Evolutionary conservation across 2,329 filamentous ascomycete genomes (phyloP).

Genomic region (Clonostachys byssicola): DNA sequence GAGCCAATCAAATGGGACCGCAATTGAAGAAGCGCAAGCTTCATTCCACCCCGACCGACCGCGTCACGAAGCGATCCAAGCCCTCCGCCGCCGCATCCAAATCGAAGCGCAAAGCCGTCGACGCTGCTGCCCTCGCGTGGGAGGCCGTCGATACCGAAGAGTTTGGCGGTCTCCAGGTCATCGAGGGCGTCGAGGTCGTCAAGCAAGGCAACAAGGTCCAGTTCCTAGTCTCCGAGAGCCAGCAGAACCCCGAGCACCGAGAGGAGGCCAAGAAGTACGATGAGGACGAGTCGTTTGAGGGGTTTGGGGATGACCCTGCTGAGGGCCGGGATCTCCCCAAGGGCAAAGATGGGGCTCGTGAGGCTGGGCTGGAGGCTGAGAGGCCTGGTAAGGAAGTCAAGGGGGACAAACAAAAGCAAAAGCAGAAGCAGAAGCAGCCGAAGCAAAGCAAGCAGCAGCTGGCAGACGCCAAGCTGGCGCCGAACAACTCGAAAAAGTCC

Average conservation of each 20-base stretch:
- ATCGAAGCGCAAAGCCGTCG: conserved; percentile 24
- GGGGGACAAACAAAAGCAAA: conserved; percentile 12
- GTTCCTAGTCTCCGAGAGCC: conserved; percentile 40
- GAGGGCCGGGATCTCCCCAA: conserved; percentile 22
- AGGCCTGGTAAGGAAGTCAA: conserved; percentile 15
- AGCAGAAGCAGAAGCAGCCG: conserved; percentile 13
- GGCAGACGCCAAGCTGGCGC: conserved; percentile 20
- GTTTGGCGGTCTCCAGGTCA: conserved; percentile 87
- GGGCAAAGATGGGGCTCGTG: conserved; percentile 21
- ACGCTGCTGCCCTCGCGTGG: conserved; percentile 49
- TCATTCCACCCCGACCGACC: conserved; percentile 15
- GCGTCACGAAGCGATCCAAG: conserved; percentile 25
- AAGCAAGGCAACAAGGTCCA: conserved; percentile 54
- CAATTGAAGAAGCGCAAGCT: conserved; percentile 33
- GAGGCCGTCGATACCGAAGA: conserved; percentile 78
- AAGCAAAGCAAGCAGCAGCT: conserved; percentile 12
- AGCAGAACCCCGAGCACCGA: conserved; percentile 7
- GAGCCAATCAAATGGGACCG: conserved; percentile 17
- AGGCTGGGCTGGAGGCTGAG: conserved; percentile 21
- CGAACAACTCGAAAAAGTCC: conserved; percentile 26
- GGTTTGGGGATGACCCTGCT: conserved; percentile 47
- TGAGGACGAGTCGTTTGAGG: conserved; percentile 57
- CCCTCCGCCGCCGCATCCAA: conserved; percentile 9
- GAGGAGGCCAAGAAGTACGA: conserved; percentile 12
- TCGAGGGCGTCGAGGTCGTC: conserved; percentile 86